Conservation (phyloP, 345 rosid genomes). For the Streptanthus diversifolius region DNA sequence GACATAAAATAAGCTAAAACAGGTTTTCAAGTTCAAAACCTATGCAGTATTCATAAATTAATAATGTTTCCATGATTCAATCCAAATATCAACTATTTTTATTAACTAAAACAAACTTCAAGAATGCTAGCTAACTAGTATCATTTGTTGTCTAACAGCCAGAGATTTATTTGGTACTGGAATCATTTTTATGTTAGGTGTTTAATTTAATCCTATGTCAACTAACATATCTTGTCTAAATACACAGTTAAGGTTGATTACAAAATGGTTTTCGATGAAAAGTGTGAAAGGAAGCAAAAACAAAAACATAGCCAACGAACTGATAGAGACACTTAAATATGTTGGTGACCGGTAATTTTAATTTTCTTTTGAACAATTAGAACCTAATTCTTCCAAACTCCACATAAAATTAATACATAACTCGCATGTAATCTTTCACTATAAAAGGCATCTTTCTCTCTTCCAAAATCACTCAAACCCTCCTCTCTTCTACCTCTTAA, state of each 20-base stretch:
- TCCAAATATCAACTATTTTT: neutral
- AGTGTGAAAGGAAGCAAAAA: constrained; percentile 23
- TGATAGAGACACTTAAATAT: constrained; percentile 28
- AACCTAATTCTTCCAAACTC: constrained; percentile 14
- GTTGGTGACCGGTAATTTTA: constrained; percentile 33
- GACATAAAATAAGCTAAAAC: neutral
- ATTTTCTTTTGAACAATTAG: constrained; percentile 17
- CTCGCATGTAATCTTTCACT: neutral
- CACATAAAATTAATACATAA: neutral
- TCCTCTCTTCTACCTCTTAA: constrained; percentile 12
- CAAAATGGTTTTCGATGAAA: neutral
- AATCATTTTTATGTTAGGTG: constrained; percentile 14
- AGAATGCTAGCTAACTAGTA: neutral
- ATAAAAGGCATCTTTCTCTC: constrained; percentile 14
- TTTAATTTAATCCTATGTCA: constrained; percentile 3
- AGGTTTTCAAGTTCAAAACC: neutral
- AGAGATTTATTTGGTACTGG: neutral
- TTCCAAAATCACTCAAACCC: constrained; percentile 7
- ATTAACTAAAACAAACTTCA: neutral
- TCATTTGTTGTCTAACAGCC: neutral
- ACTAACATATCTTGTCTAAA: neutral
- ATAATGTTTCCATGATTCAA: neutral
- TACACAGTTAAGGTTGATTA: constrained; percentile 14
- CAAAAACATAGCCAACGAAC: constrained; percentile 33
- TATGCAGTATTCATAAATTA: neutral